phyloP scores from a whole-genome alignment of 768 basidiomycete species.

The Exsudoporus frostii region DNA sequence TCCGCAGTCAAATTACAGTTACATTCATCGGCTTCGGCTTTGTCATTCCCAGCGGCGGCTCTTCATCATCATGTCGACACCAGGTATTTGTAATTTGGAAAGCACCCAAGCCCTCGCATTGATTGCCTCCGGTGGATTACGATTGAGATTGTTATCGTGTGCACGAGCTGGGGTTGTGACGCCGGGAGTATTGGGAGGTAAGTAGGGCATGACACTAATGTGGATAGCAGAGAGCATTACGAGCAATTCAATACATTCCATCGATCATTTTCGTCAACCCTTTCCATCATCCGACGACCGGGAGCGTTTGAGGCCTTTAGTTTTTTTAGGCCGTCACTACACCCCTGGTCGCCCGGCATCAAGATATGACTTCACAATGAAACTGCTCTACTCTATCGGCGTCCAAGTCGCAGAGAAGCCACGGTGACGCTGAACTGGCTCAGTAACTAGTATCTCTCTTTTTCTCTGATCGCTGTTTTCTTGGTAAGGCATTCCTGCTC shows the following conservation, averaged over 20 bases:
- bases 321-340: not conserved
- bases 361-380: not conserved
- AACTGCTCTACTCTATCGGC: not conserved
- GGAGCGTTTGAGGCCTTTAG: not conserved
- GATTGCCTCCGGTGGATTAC: not conserved
- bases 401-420: not conserved
- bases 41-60: not conserved
- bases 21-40: not conserved
- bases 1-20: not conserved
- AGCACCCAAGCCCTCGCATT: not conserved
- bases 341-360: too few species aligned
- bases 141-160: not conserved
- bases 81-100: constrained; percentile 3
- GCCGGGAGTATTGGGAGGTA: not conserved
- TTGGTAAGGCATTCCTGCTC: not conserved
- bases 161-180: not conserved
- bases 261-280: not conserved
- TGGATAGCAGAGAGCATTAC: not conserved
- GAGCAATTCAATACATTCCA: too few species aligned
- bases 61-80: not conserved
- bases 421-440: not conserved
- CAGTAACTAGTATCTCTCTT: not conserved
- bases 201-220: not conserved
- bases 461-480: not conserved
- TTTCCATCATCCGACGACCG: not conserved